These are phyloP conservation scores for Macaranga tanarius DNA, from an alignment of 441 rosid species.

Conservation along the genomic window DNA sequence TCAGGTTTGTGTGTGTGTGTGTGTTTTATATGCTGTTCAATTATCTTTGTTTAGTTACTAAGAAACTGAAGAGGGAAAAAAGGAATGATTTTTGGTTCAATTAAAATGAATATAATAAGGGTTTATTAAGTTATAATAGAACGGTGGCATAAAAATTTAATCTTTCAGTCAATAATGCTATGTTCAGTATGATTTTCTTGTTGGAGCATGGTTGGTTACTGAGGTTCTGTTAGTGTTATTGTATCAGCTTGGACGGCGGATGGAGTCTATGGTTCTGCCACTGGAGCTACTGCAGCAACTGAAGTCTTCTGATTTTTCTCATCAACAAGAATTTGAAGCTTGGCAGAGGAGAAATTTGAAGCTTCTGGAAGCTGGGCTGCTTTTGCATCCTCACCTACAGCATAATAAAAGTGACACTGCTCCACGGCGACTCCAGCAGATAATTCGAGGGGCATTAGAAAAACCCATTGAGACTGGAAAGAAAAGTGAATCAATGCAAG, in stretches of 20 bases:
- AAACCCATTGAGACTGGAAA: slow-evolving; percentile 80
- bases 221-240: slow-evolving; percentile 21
- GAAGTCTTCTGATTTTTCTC: slow-evolving; percentile 75
- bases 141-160: neutral
- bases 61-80: slow-evolving; percentile 5
- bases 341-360: slow-evolving; percentile 83
- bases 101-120: neutral
- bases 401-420: slow-evolving; percentile 52
- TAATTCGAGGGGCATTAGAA: slow-evolving; percentile 75
- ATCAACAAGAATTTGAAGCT: slow-evolving; percentile 73
- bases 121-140: neutral
- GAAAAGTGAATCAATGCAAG: slow-evolving; percentile 83
- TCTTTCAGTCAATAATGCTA: neutral
- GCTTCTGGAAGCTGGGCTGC: slow-evolving; percentile 90
- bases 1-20: slow-evolving; percentile 78
- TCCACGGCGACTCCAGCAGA: slow-evolving; percentile 67
- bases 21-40: no score
- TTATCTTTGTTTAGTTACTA: slow-evolving; percentile 11
- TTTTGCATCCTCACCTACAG: slow-evolving; percentile 74
- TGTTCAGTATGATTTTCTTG: neutral
- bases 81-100: neutral
- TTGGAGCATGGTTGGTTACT: neutral
- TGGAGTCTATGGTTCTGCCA: slow-evolving; percentile 87
- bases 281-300: slow-evolving; percentile 91
- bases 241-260: slow-evolving; percentile 79